A percentile compares a stretch with the other conserved stretches of the same genome.
Conservation (phyloP, 495 filamentous ascomycete genomes). For the Rhizodiscina lignyota region DNA sequence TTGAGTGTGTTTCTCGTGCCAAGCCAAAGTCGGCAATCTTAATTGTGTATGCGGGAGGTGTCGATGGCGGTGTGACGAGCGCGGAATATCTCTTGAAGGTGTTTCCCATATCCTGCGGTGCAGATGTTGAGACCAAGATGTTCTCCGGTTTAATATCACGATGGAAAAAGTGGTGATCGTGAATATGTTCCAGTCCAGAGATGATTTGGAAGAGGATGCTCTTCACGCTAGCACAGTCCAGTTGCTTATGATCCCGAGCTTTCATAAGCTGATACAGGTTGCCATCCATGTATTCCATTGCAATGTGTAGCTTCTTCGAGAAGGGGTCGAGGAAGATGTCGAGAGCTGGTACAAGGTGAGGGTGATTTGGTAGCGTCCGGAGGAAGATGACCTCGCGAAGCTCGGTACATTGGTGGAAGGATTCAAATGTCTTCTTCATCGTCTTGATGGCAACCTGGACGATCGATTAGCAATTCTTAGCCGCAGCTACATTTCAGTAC, state of each 20-base stretch:
- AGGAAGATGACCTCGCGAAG: conserved; percentile 95
- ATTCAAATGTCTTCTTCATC: conserved; percentile 99
- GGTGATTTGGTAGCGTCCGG: conserved; percentile 67
- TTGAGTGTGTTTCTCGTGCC: conserved; percentile 93
- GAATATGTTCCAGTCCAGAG: conserved; percentile 89
- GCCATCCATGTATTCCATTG: conserved; percentile 99
- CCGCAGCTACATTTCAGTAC: background rate
- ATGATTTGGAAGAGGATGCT: conserved; percentile 96
- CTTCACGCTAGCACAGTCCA: conserved; percentile 87
- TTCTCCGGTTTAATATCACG: conserved; percentile 99
- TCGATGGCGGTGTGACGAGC: conserved; percentile 85
- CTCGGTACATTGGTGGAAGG: conserved; percentile 74
- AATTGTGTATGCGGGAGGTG: conserved; percentile 82
- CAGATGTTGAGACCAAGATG: conserved; percentile 89
- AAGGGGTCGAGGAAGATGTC: conserved; percentile 98
- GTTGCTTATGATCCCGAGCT: conserved; percentile 78
- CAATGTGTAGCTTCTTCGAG: conserved; percentile 90
- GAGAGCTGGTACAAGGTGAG: conserved; percentile 86
- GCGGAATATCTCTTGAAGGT: conserved; percentile 84
- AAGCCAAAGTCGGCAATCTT: conserved; percentile 99
- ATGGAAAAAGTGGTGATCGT: conserved; percentile 95
- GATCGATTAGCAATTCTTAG: conserved; percentile 13
- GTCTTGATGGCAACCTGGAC: conserved; percentile 93
- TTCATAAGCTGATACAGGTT: conserved; percentile 99
- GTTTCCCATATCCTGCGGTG: conserved; percentile 57